Evolutionary conservation across 2,329 filamentous ascomycete genomes (phyloP).

Genomic region (Colletotrichum theobromicola): DNA sequence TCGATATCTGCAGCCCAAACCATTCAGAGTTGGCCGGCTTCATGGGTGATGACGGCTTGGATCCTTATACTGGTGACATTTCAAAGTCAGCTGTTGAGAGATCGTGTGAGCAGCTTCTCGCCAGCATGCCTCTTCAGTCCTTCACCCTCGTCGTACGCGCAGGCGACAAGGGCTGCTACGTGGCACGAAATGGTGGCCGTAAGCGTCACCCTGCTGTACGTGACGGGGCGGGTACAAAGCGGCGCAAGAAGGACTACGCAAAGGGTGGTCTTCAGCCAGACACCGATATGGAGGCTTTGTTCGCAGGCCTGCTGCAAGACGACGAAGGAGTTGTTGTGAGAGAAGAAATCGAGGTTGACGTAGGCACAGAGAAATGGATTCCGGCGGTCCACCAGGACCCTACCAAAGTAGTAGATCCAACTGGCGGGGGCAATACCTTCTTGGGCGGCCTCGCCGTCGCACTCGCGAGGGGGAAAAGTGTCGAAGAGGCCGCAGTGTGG

Average conservation of each 20-base stretch:
- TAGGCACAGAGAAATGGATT: constrained; percentile 74
- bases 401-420: constrained; percentile 81
- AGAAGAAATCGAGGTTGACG: constrained; percentile 66
- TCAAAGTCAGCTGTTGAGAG: constrained; percentile 59
- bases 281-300: constrained; percentile 67
- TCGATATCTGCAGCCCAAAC: constrained; percentile 78
- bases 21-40: constrained; percentile 87
- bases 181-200: constrained; percentile 63
- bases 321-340: constrained; percentile 57
- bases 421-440: constrained; percentile 92
- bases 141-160: constrained; percentile 73
- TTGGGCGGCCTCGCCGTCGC: constrained; percentile 66
- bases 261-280: constrained; percentile 62
- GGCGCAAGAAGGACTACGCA: constrained; percentile 48
- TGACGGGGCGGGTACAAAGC: constrained; percentile 32
- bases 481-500: constrained; percentile 77
- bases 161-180: constrained; percentile 74
- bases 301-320: constrained; percentile 62
- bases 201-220: constrained; percentile 40
- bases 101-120: constrained; percentile 66
- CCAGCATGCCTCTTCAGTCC: constrained; percentile 67
- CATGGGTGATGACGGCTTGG: constrained; percentile 69
- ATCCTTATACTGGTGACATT: constrained; percentile 59
- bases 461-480: constrained; percentile 61
- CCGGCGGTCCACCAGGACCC: constrained; percentile 71